Conservation (phyloP, 2,329 filamentous ascomycete species). For the Chaetomiaceae sp. region DNA sequence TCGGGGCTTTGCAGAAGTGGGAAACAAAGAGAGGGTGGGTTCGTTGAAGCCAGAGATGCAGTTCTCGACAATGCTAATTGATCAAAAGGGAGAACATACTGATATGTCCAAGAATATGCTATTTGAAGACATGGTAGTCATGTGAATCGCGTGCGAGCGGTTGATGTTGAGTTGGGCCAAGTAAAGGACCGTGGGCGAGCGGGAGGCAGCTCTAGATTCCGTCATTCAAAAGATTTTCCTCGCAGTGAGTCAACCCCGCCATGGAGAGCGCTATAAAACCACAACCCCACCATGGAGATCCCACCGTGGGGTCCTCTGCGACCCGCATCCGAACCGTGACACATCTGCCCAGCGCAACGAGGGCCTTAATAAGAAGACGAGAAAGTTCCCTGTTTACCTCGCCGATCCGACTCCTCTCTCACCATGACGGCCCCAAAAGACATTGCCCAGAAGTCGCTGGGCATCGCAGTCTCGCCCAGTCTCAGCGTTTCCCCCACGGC, state of each 20-base stretch:
- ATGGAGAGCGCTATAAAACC: constrained; percentile 8
- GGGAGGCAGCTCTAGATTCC: constrained; percentile 13
- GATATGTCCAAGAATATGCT: no score
- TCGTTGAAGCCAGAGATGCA: no score
- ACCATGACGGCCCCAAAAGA: constrained; percentile 31
- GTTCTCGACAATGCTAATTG: no score
- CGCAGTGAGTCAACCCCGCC: constrained; percentile 24
- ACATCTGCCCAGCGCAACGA: no score
- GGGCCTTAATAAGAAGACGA: no score
- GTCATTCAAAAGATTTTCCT: constrained; percentile 22
- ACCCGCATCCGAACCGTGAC: constrained; percentile 7
- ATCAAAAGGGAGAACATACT: no score
- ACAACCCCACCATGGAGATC: constrained; percentile 17
- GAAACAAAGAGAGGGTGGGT: no score
- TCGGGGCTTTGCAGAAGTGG: no score
- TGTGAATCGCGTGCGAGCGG: no score
- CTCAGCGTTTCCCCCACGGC: constrained; percentile 66
- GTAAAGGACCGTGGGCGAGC: background rate
- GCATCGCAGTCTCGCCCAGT: constrained; percentile 46
- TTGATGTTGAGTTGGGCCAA: background rate
- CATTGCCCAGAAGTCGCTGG: constrained; percentile 35
- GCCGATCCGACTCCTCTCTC: constrained; percentile 2
- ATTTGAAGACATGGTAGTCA: no score
- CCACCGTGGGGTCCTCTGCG: constrained; percentile 14
- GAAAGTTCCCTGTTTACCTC: no score